Evolutionary conservation across 169 alveolate genomes (phyloP).

Genomic region (Plasmodium yoelii): DNA sequence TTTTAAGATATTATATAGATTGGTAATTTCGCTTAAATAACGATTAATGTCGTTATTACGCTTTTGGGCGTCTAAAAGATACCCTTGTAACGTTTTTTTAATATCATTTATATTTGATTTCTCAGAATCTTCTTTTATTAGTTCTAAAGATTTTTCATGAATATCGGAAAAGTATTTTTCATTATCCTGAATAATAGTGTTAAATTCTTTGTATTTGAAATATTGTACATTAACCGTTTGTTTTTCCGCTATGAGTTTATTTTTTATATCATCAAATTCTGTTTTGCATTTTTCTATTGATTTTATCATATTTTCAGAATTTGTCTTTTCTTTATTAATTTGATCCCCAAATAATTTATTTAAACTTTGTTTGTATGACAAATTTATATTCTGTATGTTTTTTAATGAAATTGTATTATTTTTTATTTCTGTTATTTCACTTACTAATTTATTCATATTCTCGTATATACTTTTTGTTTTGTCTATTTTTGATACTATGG

Average conservation of each 20-base stretch:
- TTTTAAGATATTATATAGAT: background rate
- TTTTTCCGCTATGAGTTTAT: background rate
- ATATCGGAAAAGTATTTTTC: background rate
- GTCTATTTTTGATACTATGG: no score
- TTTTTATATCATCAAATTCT: background rate
- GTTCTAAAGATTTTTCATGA: background rate
- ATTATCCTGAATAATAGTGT: background rate
- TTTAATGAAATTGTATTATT: background rate
- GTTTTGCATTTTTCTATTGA: background rate
- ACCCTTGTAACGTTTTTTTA: background rate
- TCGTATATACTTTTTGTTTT: background rate
- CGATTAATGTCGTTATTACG: background rate
- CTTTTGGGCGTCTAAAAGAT: background rate
- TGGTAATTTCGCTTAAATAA: background rate
- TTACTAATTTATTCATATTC: background rate
- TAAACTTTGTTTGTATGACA: background rate
- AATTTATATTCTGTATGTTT: background rate
- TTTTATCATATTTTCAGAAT: background rate
- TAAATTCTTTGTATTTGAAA: background rate
- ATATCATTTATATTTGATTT: background rate
- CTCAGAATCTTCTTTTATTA: background rate
- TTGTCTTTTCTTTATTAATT: background rate
- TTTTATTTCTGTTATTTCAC: background rate
- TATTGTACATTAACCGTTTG: background rate
- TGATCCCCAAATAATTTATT: background rate